phyloP scores from a whole-genome alignment of 2,329 filamentous ascomycete species.

The Curvularia hawaiiensis region DNA sequence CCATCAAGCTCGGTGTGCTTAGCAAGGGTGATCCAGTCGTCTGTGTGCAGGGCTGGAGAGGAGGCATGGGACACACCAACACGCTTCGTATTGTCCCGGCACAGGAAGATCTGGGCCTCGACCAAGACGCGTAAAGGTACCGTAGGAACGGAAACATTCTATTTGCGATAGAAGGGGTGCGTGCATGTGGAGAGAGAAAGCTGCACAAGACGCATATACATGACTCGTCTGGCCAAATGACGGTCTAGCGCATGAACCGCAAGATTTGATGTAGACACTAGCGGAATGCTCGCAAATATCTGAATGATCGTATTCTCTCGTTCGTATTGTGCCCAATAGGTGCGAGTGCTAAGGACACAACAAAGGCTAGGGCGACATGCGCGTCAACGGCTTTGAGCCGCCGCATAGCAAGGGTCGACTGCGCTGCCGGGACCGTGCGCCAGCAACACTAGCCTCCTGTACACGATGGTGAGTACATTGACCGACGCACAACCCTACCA shows the following conservation, averaged over 20 bases:
- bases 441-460: constrained; percentile 15
- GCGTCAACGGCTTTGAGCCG: constrained; percentile 3
- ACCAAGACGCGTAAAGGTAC: constrained; percentile 50
- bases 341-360: constrained; percentile 1
- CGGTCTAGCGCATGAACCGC: constrained; percentile 27
- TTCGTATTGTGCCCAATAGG: neutral
- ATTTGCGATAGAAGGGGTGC: constrained; percentile 21
- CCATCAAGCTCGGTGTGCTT: constrained; percentile 80
- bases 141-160: constrained; percentile 11
- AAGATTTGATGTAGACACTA: constrained; percentile 33
- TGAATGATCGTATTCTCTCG: constrained; percentile 8
- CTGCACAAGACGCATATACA: constrained; percentile 22
- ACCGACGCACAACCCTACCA: constrained; percentile 22
- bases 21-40: constrained; percentile 75
- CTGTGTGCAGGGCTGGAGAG: constrained; percentile 89
- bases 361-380: neutral
- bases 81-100: constrained; percentile 64
- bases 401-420: constrained; percentile 3
- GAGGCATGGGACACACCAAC: constrained; percentile 91
- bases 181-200: constrained; percentile 17
- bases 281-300: constrained; percentile 25
- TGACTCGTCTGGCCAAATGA: constrained; percentile 34
- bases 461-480: constrained; percentile 20
- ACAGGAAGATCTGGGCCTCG: constrained; percentile 56
- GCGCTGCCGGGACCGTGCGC: constrained; percentile 7